These are phyloP conservation scores for Tilletia walkeri DNA, from an alignment of 1,284 basidiomycete genomes.

Conservation along the genomic window DNA sequence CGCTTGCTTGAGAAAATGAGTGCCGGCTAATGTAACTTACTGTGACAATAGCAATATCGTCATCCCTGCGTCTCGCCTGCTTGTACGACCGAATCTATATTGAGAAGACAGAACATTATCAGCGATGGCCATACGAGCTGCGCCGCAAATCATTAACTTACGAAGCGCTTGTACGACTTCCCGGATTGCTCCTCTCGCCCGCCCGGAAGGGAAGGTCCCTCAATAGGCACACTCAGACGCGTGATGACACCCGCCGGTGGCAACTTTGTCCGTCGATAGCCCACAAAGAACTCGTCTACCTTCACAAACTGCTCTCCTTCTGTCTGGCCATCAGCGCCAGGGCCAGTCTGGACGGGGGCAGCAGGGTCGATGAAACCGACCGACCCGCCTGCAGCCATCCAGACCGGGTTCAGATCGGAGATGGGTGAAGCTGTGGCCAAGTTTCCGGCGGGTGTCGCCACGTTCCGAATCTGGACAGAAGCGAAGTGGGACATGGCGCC, in stretches of 20 bases:
- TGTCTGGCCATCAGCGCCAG: not conserved
- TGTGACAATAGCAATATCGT: conserved; percentile 57
- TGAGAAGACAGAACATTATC: not conserved
- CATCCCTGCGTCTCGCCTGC: conserved; percentile 56
- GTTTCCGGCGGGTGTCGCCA: conserved; percentile 55
- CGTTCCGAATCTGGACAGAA: conserved; percentile 55
- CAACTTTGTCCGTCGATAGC: conserved; percentile 55
- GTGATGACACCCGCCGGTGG: conserved; percentile 52
- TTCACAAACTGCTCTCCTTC: conserved; percentile 37
- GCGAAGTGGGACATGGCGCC: conserved; percentile 53
- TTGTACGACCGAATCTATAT: conserved; percentile 50
- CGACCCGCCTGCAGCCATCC: conserved; percentile 52
- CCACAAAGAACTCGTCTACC: conserved; percentile 46
- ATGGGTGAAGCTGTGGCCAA: conserved; percentile 56
- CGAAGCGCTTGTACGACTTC: conserved; percentile 34
- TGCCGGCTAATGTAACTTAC: conserved; percentile 28
- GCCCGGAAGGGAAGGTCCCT: conserved; percentile 22
- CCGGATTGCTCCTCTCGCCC: conserved; percentile 17
- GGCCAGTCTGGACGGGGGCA: conserved; percentile 21
- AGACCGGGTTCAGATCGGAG: conserved; percentile 57
- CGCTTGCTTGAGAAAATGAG: not conserved
- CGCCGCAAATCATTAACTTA: not conserved
- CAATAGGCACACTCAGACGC: conserved; percentile 38
- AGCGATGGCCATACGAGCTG: not conserved
- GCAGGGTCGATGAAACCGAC: conserved; percentile 36